These are phyloP conservation scores for Kalanchoe fedtschenkoi DNA, from an alignment of 164 flowering plant species.

Conservation along the genomic window DNA sequence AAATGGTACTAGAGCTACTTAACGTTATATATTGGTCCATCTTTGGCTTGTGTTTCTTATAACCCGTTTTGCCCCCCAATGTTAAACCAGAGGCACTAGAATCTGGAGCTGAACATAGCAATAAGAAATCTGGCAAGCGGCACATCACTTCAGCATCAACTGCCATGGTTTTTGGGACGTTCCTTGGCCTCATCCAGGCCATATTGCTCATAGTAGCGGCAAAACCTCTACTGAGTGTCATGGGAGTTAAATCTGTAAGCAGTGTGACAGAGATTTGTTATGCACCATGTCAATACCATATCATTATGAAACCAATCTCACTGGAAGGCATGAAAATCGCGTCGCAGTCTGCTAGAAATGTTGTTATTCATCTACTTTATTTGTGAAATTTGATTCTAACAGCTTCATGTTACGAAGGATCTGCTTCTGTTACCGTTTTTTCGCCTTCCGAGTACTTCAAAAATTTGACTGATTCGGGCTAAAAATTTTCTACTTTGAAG, in stretches of 20 bases:
- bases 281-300: no score
- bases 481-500: conserved; percentile 16
- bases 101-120: background rate
- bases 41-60: background rate
- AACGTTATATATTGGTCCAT: no score
- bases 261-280: background rate
- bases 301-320: no score
- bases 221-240: conserved; percentile 22
- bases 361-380: no score
- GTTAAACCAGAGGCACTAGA: background rate
- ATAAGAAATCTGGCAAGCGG: conserved; percentile 10
- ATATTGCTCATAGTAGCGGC: conserved; percentile 24
- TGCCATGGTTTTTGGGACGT: conserved; percentile 24
- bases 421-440: background rate
- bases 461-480: background rate
- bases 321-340: no score
- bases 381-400: no score
- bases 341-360: no score
- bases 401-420: background rate
- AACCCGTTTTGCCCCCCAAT: background rate
- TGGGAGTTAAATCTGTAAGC: conserved; percentile 40
- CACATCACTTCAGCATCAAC: conserved; percentile 40
- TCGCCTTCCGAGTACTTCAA: background rate
- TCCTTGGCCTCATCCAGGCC: conserved; percentile 34
- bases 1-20: background rate